A percentile compares a stretch with the other conserved stretches of the same genome.
phyloP scores from a whole-genome alignment of 176 grass and related monocot genomes.

The Zoysia japonica region DNA sequence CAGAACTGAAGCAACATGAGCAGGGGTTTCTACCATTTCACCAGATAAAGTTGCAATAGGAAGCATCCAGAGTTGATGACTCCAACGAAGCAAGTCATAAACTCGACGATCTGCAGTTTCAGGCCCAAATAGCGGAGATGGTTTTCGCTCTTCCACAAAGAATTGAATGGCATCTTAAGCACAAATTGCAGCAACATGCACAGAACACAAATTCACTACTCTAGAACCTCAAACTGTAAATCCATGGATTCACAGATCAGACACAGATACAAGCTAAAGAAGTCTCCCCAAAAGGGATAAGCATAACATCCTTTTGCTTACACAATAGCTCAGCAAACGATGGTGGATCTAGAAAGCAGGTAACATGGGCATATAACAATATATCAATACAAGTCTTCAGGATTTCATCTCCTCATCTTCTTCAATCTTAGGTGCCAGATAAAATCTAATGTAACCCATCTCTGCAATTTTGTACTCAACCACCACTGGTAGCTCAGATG shows the following conservation, averaged over 20 bases:
- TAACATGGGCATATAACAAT: conserved; percentile 51
- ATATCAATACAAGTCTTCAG: conserved; percentile 18
- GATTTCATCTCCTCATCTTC: conserved; percentile 89
- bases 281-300: neutral
- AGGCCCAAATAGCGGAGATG: no score
- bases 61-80: no score
- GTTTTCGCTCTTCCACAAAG: neutral
- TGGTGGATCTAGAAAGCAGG: conserved; percentile 30
- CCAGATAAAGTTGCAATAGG: no score
- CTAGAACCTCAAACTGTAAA: conserved; percentile 22
- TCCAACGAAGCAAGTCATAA: no score
- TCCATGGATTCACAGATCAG: conserved; percentile 25
- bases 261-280: conserved; percentile 35
- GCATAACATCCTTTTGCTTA: neutral
- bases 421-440: conserved; percentile 88
- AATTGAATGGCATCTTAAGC: neutral
- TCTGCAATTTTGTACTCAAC: conserved; percentile 95
- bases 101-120: no score
- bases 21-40: no score
- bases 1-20: no score
- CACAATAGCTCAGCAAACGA: neutral
- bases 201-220: conserved; percentile 33
- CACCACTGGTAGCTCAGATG: conserved; percentile 80
- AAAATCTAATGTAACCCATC: conserved; percentile 88
- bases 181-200: neutral